Conservation (phyloP, 108 stramenopile genomes). For the Fistulifera pelliculosa region DNA sequence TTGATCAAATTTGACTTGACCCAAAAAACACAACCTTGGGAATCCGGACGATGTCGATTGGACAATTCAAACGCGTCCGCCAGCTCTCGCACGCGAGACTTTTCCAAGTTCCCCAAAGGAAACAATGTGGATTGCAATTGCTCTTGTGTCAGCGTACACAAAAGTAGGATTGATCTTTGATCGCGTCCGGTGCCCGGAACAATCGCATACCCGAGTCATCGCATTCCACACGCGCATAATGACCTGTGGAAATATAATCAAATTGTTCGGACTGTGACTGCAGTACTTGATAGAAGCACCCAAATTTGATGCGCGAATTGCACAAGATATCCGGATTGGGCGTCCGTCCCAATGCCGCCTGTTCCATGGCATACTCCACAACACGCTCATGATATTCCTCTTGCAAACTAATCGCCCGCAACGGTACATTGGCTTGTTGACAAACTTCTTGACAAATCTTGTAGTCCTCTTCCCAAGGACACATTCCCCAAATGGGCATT, state of each 20-base stretch:
- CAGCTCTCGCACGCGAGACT: constrained; percentile 81
- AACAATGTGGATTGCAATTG: constrained; percentile 80
- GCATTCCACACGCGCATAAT: constrained; percentile 81
- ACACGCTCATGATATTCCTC: constrained; percentile 87
- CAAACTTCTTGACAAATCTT: constrained; percentile 77
- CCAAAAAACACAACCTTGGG: constrained; percentile 93
- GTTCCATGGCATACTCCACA: constrained; percentile 80
- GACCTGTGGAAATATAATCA: constrained; percentile 88
- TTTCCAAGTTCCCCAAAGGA: constrained; percentile 87
- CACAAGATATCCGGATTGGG: constrained; percentile 98
- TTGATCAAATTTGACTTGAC: constrained; percentile 91
- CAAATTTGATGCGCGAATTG: constrained; percentile 94
- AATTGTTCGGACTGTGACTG: constrained; percentile 34
- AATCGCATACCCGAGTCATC: constrained; percentile 28
- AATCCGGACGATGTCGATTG: constrained; percentile 83
- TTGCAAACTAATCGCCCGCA: constrained; percentile 82
- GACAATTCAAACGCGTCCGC: constrained; percentile 86
- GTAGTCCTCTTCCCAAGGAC: constrained; percentile 94
- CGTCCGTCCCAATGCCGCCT: constrained; percentile 82
- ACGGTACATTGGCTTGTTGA: constrained; percentile 78
- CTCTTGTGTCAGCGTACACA: constrained; percentile 82
- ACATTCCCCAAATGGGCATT: constrained; percentile 87
- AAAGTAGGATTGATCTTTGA: constrained; percentile 98
- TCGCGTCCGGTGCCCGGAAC: constrained; percentile 82
- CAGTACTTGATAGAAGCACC: constrained; percentile 85